Percentiles rank a stretch among this genome's conserved stretches.
Conservation (phyloP, 2,329 filamentous ascomycete species). For the Plenodomus biglobosus region DNA sequence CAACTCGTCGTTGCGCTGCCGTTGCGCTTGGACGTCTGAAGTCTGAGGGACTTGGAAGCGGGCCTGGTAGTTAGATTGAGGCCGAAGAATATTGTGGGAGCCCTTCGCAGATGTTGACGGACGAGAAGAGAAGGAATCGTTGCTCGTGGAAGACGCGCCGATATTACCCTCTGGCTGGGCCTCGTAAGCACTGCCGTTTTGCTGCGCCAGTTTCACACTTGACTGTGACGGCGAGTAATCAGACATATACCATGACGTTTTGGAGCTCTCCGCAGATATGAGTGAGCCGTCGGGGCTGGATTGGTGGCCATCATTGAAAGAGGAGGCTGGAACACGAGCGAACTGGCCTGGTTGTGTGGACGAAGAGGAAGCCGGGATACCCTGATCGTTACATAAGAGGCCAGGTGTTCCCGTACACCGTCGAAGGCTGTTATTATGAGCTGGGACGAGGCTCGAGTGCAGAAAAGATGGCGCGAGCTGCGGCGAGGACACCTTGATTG, state of each 20-base stretch:
- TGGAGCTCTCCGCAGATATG: background rate
- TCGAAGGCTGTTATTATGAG: background rate
- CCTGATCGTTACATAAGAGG: background rate
- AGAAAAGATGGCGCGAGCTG: background rate
- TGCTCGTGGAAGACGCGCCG: background rate
- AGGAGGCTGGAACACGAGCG: background rate
- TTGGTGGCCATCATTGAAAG: background rate
- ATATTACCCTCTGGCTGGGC: background rate
- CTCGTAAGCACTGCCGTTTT: background rate
- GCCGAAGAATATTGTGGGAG: background rate
- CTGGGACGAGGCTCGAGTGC: background rate
- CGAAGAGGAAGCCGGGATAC: background rate
- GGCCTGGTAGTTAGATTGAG: constrained; percentile 1
- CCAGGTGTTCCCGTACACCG: background rate
- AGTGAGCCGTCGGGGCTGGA: background rate
- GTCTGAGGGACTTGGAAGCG: constrained; percentile 2
- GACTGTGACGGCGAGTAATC: background rate
- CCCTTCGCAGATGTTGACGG: background rate
- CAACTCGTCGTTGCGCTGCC: constrained; percentile 30
- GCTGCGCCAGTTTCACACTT: background rate
- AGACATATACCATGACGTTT: constrained; percentile 10
- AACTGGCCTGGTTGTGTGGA: background rate
- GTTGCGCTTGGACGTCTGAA: constrained; percentile 7
- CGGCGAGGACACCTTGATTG: constrained; percentile 4
- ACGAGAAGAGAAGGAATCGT: background rate